Evolutionary conservation across 345 rosid species (phyloP).

Genomic region (Rhodomyrtus tomentosa): DNA sequence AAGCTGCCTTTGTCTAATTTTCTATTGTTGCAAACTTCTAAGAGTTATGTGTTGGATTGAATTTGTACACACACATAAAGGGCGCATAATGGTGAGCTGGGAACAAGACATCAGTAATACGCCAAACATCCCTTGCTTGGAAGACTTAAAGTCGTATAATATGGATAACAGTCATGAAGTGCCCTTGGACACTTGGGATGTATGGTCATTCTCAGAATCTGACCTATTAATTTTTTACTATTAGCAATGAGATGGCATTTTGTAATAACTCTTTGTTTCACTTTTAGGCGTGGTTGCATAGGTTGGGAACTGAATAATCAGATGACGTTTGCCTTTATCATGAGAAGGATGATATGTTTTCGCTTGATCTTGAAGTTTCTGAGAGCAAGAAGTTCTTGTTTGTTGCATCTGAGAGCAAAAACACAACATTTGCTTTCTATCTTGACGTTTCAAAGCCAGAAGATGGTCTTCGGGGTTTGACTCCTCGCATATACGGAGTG

Average conservation of each 20-base stretch:
- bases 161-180: background rate
- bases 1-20: background rate
- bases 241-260: background rate
- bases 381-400: slow-evolving; percentile 67
- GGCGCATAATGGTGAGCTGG: background rate
- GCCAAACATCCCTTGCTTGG: background rate
- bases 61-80: background rate
- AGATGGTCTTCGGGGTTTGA: slow-evolving; percentile 63
- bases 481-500: slow-evolving; percentile 62
- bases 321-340: slow-evolving; percentile 73
- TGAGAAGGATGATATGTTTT: slow-evolving; percentile 83
- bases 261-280: background rate
- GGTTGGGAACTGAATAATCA: slow-evolving; percentile 62
- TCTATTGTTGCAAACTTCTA: background rate
- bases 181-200: background rate
- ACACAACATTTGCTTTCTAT: slow-evolving; percentile 53
- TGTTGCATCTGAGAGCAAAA: slow-evolving; percentile 66
- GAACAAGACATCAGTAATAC: background rate
- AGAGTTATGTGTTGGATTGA: background rate
- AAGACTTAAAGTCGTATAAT: background rate
- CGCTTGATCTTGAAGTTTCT: slow-evolving; percentile 55
- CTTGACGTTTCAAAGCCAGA: slow-evolving; percentile 54
- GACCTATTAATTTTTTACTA: background rate
- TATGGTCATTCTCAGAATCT: background rate
- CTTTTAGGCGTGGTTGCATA: slow-evolving; percentile 79